These are phyloP conservation scores for Suhomyces wounanorum DNA, from an alignment of 1,139 yeast species.

Conservation along the genomic window DNA sequence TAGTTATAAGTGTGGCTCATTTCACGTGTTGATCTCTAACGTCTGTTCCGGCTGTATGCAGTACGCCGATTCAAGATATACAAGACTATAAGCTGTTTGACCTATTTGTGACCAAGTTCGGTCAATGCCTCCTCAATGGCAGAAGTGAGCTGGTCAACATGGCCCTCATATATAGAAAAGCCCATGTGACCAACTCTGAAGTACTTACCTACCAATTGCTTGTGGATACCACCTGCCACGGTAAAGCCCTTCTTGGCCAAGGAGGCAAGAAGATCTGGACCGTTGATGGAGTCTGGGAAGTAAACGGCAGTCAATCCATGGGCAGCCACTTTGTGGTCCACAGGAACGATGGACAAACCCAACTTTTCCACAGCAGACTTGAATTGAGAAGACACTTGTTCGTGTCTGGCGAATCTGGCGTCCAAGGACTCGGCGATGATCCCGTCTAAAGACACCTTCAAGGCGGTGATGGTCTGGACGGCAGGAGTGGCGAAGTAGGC, in stretches of 20 bases:
- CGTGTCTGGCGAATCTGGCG: conserved; percentile 64
- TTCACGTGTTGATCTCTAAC: not conserved
- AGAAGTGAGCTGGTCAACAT: conserved; percentile 36
- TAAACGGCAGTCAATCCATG: conserved; percentile 88
- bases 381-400: conserved; percentile 61
- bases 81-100: not conserved
- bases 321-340: conserved; percentile 64
- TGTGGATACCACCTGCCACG: conserved; percentile 90
- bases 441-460: conserved; percentile 75
- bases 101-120: conserved; percentile 11
- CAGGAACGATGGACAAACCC: conserved; percentile 73
- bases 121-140: conserved; percentile 35
- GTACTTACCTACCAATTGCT: conserved; percentile 76
- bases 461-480: conserved; percentile 80
- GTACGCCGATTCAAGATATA: not conserved
- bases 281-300: conserved; percentile 75
- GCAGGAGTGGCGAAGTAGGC: conserved; percentile 96
- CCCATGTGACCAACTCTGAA: conserved; percentile 98
- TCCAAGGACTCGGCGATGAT: conserved; percentile 63
- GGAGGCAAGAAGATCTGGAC: conserved; percentile 57
- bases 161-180: conserved; percentile 46
- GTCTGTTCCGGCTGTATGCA: not conserved
- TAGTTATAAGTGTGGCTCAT: not conserved
- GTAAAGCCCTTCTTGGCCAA: conserved; percentile 71
- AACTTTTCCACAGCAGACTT: conserved; percentile 56